Evolutionary conservation across 2,329 filamentous ascomycete genomes (phyloP).

Genomic region (Ophiostoma perfectum): DNA sequence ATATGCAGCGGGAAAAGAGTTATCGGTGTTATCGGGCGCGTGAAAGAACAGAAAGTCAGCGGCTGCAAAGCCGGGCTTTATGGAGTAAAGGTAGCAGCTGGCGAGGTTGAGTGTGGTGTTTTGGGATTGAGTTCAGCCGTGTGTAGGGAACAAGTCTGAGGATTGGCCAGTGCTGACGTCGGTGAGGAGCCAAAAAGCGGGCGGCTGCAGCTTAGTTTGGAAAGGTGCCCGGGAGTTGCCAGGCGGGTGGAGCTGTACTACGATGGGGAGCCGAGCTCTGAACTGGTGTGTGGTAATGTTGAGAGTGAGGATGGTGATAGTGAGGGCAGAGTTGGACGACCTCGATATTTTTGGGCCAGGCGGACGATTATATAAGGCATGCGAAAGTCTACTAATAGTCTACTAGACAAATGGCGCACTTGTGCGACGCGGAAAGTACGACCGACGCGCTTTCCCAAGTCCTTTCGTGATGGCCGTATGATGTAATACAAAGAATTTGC

Average conservation of each 20-base stretch:
- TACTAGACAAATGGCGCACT: neutral
- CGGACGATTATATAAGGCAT: too few relatives aligned
- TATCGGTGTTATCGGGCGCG: neutral
- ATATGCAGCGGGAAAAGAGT: neutral
- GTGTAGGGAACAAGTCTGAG: conserved; percentile 16
- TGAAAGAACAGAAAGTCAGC: neutral
- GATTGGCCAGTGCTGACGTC: conserved; percentile 23
- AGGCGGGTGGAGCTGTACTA: conserved; percentile 4
- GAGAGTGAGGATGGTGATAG: neutral
- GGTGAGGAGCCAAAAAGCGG: conserved; percentile 18
- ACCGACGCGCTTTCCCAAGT: neutral
- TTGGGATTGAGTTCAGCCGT: conserved; percentile 18
- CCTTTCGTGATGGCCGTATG: neutral
- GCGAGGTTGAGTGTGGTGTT: neutral
- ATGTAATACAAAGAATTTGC: neutral
- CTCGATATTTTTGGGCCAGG: too few relatives aligned
- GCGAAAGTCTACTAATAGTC: neutral
- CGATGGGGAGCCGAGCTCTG: neutral
- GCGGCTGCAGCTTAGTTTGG: conserved; percentile 7
- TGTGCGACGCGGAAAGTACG: neutral
- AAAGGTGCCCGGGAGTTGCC: conserved; percentile 13
- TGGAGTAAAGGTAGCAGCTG: neutral
- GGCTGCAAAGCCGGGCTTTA: neutral
- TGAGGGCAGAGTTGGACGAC: too few relatives aligned
- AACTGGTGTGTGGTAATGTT: neutral